A percentile compares a stretch with the other conserved stretches of the same genome.
phyloP scores from a whole-genome alignment of 495 filamentous ascomycete genomes.

The Parachaetomium inaequale region DNA sequence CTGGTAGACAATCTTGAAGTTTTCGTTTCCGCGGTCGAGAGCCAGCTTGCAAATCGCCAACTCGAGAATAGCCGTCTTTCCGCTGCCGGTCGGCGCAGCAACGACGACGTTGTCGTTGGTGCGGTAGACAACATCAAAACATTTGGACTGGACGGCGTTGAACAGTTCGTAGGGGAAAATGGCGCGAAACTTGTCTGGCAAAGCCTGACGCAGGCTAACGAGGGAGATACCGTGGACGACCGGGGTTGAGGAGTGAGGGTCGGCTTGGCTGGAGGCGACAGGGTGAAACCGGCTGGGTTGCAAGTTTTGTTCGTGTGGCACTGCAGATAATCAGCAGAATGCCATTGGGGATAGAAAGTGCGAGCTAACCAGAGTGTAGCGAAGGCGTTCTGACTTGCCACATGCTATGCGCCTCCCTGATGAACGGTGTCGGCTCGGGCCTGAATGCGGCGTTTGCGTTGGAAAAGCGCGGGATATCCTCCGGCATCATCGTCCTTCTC shows the following conservation, averaged over 20 bases:
- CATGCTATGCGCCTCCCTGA: not conserved
- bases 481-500: not conserved
- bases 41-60: conserved; percentile 84
- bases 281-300: not conserved
- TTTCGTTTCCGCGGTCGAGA: conserved; percentile 55
- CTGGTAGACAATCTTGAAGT: conserved; percentile 92
- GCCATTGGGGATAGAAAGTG: not conserved
- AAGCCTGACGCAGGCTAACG: conserved; percentile 58
- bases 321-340: not conserved
- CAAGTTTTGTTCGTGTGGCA: not conserved
- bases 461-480: not conserved
- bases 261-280: not conserved
- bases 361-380: not conserved
- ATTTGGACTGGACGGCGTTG: conserved; percentile 90
- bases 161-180: conserved; percentile 80
- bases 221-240: conserved; percentile 64
- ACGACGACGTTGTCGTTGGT: conserved; percentile 82
- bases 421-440: not conserved
- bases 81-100: conserved; percentile 87
- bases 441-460: not conserved
- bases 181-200: conserved; percentile 74
- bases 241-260: conserved; percentile 25
- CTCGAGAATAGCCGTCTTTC: conserved; percentile 89
- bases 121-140: conserved; percentile 68
- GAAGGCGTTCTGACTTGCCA: not conserved